phyloP scores from a whole-genome alignment of 352 stramenopile species.

The Phytopythium helicoides region DNA sequence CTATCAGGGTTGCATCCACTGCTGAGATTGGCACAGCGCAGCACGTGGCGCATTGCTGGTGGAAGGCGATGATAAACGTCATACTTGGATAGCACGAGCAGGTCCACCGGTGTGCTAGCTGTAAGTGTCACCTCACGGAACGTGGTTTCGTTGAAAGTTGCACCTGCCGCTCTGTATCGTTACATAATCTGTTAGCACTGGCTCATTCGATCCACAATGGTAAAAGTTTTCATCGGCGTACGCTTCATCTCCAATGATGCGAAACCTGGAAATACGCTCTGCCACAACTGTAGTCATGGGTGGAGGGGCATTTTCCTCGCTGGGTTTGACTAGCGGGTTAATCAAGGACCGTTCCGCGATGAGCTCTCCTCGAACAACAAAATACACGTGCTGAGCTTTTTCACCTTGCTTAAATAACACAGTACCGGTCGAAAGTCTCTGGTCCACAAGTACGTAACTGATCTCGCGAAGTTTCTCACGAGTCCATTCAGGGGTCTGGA shows the following conservation, averaged over 20 bases:
- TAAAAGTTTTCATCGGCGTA: conserved; percentile 40
- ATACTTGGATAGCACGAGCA: conserved; percentile 74
- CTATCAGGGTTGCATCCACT: not conserved
- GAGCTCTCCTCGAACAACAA: conserved; percentile 68
- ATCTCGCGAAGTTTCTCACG: conserved; percentile 67
- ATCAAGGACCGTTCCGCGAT: conserved; percentile 49
- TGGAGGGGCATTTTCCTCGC: conserved; percentile 9
- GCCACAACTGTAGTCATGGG: conserved; percentile 30
- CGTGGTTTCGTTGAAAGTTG: conserved; percentile 64
- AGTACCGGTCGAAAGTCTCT: conserved; percentile 41
- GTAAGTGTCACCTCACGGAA: conserved; percentile 63
- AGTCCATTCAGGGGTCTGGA: conserved; percentile 75
- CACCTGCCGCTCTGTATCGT: conserved; percentile 41
- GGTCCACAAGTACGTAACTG: conserved; percentile 67
- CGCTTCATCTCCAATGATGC: conserved; percentile 68
- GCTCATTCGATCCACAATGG: not conserved
- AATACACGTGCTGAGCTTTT: conserved; percentile 62
- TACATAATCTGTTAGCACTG: not conserved
- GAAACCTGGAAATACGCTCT: conserved; percentile 53
- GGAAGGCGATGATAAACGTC: conserved; percentile 77
- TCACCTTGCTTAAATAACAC: conserved; percentile 61
- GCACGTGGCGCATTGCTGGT: conserved; percentile 44
- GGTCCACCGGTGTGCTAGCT: conserved; percentile 62
- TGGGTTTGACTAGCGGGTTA: conserved; percentile 28
- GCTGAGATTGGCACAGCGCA: conserved; percentile 30